These are phyloP conservation scores for Nicotiana attenuata DNA, from an alignment of 257 asterid species.

Conservation along the genomic window DNA sequence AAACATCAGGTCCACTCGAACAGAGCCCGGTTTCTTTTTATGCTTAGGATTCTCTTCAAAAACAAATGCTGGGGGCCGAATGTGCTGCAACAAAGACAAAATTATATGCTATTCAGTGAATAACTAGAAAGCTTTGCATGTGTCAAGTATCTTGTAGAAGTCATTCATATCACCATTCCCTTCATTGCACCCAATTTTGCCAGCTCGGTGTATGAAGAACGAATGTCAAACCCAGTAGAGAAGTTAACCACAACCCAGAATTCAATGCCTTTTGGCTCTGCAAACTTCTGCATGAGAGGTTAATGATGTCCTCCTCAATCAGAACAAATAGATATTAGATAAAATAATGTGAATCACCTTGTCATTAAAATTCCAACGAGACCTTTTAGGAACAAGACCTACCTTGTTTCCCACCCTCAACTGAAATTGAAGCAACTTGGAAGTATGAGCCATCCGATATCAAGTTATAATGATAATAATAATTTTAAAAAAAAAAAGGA, in stretches of 20 bases:
- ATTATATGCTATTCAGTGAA: neutral
- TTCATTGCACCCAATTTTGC: constrained; percentile 24
- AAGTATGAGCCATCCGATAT: neutral
- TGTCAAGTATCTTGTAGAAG: neutral
- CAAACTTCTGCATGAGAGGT: constrained; percentile 23
- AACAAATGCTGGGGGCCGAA: constrained; percentile 31
- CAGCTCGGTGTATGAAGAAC: constrained; percentile 20
- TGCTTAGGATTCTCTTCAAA: constrained; percentile 35
- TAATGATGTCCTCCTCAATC: neutral
- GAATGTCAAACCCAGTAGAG: constrained; percentile 26
- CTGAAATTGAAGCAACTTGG: constrained; percentile 18
- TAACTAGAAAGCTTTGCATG: neutral
- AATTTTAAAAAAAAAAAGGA: neutral
- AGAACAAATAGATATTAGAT: neutral
- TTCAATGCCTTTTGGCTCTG: constrained; percentile 35
- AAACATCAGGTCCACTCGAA: constrained; percentile 43
- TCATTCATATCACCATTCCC: constrained; percentile 33
- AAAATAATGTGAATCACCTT: constrained; percentile 27
- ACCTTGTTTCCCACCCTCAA: constrained; percentile 41
- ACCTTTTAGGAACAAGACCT: constrained; percentile 33
- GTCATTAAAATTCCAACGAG: constrained; percentile 40
- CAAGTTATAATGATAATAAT: neutral
- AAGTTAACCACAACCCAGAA: constrained; percentile 44
- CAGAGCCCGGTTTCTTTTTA: constrained; percentile 31
- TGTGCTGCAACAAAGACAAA: constrained; percentile 20